Conservation (phyloP, 2,329 filamentous ascomycete species). For the Arthrobotrys sinensis region DNA sequence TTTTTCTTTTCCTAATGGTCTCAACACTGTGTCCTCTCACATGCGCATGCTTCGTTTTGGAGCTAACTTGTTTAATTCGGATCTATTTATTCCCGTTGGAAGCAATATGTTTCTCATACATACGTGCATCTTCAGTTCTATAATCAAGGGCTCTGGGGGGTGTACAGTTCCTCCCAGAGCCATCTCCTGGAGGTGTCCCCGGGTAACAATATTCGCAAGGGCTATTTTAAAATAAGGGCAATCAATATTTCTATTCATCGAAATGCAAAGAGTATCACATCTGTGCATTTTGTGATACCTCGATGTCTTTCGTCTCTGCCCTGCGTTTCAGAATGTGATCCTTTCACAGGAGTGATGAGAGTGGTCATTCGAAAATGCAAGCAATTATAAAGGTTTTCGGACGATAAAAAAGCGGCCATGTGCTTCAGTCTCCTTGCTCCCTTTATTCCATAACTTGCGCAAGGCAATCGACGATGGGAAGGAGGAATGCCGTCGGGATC, state of each 20-base stretch:
- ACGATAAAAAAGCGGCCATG: constrained; percentile 4
- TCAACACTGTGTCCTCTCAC: constrained; percentile 12
- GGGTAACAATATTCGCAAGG: neutral
- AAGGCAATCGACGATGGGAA: constrained; percentile 20
- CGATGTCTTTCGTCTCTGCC: neutral
- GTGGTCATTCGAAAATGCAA: constrained; percentile 10
- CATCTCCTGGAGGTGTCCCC: neutral
- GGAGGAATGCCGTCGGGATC: constrained; percentile 13
- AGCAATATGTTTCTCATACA: neutral
- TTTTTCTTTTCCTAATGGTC: constrained; percentile 1
- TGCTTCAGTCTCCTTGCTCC: constrained; percentile 19
- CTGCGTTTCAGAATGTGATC: constrained; percentile 39
- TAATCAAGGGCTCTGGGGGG: neutral
- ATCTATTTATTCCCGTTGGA: constrained; percentile 17
- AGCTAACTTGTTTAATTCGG: neutral
- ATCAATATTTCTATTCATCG: neutral
- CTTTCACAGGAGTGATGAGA: constrained; percentile 14
- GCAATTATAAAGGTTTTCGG: constrained; percentile 5
- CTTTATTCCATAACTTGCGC: constrained; percentile 17
- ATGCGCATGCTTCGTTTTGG: neutral
- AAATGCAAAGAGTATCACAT: constrained; percentile 24
- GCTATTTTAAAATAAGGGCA: neutral
- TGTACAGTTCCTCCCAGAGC: neutral
- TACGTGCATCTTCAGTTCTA: neutral
- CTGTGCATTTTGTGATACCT: constrained; percentile 33